A percentile compares a stretch with the other conserved stretches of the same genome.
Conservation (phyloP, 768 basidiomycete genomes). For the Imleria badia region DNA sequence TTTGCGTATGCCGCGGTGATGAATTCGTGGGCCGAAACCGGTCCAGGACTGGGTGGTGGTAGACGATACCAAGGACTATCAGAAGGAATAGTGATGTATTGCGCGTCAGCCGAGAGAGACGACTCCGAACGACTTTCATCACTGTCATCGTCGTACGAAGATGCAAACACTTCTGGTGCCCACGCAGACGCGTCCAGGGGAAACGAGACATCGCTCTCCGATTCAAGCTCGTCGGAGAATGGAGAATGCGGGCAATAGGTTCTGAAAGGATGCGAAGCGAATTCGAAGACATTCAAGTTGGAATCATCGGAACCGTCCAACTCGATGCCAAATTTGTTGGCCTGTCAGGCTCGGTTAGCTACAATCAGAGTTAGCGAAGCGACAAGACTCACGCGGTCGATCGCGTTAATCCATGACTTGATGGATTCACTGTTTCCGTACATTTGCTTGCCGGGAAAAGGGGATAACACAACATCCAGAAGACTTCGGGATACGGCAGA, state of each 20-base stretch:
- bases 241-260: slow-evolving; percentile 15
- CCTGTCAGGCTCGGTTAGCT: slow-evolving; percentile 12
- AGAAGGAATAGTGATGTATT: slow-evolving; percentile 40
- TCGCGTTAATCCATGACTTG: slow-evolving; percentile 28
- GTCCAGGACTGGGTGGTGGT: slow-evolving; percentile 29
- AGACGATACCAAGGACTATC: slow-evolving; percentile 40
- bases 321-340: slow-evolving; percentile 7
- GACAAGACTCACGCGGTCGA: slow-evolving; percentile 21
- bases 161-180: slow-evolving; percentile 15
- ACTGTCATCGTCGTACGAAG: slow-evolving; percentile 18
- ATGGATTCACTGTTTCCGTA: slow-evolving; percentile 26
- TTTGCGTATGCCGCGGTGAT: slow-evolving; percentile 16
- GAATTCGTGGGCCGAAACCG: slow-evolving; percentile 20
- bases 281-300: slow-evolving; percentile 13
- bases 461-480: slow-evolving; percentile 6
- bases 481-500: slow-evolving; percentile 1
- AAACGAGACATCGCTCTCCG: slow-evolving; percentile 18
- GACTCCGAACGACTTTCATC: slow-evolving; percentile 22
- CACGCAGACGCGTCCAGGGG: slow-evolving; percentile 18
- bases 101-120: slow-evolving; percentile 29
- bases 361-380: neutral
- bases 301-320: neutral
- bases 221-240: slow-evolving; percentile 23
- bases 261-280: slow-evolving; percentile 21
- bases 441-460: slow-evolving; percentile 15